phyloP scores from a whole-genome alignment of 2,329 filamentous ascomycete genomes.

The Penicillium sumatraense region DNA sequence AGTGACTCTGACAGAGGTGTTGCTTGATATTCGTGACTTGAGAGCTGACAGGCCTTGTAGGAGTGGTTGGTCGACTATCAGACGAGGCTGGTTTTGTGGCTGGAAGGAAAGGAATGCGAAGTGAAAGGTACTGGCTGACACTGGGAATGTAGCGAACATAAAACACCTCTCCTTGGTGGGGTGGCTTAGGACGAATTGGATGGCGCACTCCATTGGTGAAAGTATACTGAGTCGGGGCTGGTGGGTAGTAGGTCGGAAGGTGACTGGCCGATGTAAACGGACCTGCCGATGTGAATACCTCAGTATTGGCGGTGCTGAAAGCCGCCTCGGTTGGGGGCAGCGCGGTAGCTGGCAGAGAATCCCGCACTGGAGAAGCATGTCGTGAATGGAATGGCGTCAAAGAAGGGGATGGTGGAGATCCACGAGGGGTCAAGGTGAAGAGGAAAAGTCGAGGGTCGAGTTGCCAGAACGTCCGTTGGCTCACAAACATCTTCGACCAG shows the following conservation, averaged over 20 bases:
- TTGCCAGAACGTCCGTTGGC: conserved; percentile 86
- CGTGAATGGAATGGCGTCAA: conserved; percentile 57
- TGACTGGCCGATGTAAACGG: conserved; percentile 84
- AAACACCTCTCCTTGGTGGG: conserved; percentile 86
- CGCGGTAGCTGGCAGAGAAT: conserved; percentile 20
- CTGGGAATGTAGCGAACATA: conserved; percentile 87
- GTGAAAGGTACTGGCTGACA: conserved; percentile 81
- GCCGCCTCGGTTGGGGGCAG: conserved; percentile 29
- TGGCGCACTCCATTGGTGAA: conserved; percentile 80
- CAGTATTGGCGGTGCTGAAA: conserved; percentile 41
- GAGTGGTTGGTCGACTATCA: conserved; percentile 27
- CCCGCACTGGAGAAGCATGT: conserved; percentile 55
- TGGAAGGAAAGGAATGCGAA: conserved; percentile 74
- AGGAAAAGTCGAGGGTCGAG: conserved; percentile 84
- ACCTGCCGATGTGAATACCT: conserved; percentile 50
- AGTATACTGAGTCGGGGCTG: conserved; percentile 78
- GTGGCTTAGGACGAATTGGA: conserved; percentile 84
- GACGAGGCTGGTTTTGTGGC: conserved; percentile 44
- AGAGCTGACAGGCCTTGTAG: conserved; percentile 31
- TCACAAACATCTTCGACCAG: conserved; percentile 83
- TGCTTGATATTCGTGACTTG: conserved; percentile 47
- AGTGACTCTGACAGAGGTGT: conserved; percentile 43
- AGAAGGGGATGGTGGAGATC: conserved; percentile 53
- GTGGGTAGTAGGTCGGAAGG: conserved; percentile 88
- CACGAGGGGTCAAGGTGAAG: conserved; percentile 74